Evolutionary conservation across 192 early-diverging fungal genomes (phyloP), one percentile per base, ranked within the genome.

Genomic region (Entrophospora sp.): DNA sequence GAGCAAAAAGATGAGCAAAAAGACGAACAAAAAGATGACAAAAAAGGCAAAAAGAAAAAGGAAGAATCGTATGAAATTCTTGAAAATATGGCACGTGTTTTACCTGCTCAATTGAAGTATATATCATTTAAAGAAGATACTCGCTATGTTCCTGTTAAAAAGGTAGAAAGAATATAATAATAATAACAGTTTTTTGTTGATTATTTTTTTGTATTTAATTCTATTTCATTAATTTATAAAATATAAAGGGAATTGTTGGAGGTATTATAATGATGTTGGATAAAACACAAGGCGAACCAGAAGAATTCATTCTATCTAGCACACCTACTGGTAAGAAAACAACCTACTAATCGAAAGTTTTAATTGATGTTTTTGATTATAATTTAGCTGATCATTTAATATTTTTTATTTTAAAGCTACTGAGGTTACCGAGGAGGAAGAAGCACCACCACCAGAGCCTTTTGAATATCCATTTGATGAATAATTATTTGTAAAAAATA

Each of bases 191-290:
- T n/a, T n/a, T n/a, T n/a, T n/a, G n/a, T n/a, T n/a, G n/a, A n/a
- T n/a, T n/a, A n/a, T n/a, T n/a, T n/a, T n/a, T n/a, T n/a, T n/a
- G n/a, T n/a, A n/a, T n/a, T n/a, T n/a, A n/a, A n/a, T n/a, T n/a
- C n/a, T n/a, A n/a, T n/a, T n/a, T n/a, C n/a, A n/a, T 64, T 12
- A 28, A n/a, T 1, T 35, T 44, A 20, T 45, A 4, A 3, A 14
- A 31, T 45, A 5, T 46, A 12, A 52, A 84, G 77, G 75, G 75
- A 40, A 64, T 72, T 42, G 74, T 87, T 65, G 88, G 90, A 16
- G 97, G 97, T 20, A 96, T 99, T 70, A 63, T 91, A n/a, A 70
- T 99, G 46, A 75, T 99, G 73, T 69, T 78, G 66, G 93, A 98
- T 76, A 85, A 76, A 44, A 73, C 72, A 57, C 89, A 89, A 0